Conservation (phyloP, 176 grass and related monocot genomes). For the Dactylis glomerata region DNA sequence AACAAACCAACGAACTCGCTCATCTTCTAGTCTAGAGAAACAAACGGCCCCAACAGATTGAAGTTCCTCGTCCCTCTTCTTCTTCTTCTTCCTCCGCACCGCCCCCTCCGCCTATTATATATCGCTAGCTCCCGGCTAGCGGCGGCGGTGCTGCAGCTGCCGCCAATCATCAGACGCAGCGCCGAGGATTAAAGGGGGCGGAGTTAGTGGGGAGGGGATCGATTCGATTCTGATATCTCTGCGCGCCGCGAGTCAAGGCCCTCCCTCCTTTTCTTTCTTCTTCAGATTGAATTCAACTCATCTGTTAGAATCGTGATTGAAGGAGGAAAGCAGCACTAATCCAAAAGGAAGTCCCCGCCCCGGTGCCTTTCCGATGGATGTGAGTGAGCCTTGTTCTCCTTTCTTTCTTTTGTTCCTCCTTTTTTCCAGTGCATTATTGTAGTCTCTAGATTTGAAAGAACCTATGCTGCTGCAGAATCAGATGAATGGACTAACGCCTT, state of each 20-base stretch:
- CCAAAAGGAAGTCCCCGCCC: neutral
- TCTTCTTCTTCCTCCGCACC: neutral
- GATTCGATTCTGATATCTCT: neutral
- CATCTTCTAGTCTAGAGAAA: neutral
- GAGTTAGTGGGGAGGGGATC: constrained; percentile 1
- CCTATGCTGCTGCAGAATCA: neutral
- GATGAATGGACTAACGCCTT: constrained; percentile 9
- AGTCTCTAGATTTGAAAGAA: neutral
- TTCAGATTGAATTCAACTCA: neutral
- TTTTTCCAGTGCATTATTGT: neutral
- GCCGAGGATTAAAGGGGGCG: neutral
- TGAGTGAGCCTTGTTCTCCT: neutral
- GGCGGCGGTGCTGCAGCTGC: neutral
- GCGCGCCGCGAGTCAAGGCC: neutral
- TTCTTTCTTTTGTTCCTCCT: neutral
- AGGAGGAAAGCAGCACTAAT: neutral
- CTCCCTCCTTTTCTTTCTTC: neutral
- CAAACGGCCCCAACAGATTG: neutral
- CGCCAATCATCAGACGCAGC: neutral
- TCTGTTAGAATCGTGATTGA: neutral
- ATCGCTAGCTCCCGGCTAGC: neutral
- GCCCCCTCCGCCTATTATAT: neutral
- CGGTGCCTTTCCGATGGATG: neutral
- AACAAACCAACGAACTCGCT: neutral
- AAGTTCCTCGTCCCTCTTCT: neutral